Evolutionary conservation across 805 yeast species (phyloP).

Genomic region (Kockiozyma suomiensis): DNA sequence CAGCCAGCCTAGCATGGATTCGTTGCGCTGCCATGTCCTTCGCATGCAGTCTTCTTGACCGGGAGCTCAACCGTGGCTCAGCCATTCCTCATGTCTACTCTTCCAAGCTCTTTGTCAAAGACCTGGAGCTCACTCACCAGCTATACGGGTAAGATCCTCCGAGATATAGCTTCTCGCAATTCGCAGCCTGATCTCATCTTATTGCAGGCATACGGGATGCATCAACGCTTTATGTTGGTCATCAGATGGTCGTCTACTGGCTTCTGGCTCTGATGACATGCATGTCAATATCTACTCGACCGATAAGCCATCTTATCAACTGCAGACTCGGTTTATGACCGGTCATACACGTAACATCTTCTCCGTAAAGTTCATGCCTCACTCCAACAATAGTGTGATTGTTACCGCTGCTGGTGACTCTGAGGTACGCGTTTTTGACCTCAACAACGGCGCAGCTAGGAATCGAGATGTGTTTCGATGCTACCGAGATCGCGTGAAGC

Average conservation of each 20-base stretch:
- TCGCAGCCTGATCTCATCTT: background rate
- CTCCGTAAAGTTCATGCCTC: constrained; percentile 32
- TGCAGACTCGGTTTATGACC: constrained; percentile 25
- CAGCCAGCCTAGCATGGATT: background rate
- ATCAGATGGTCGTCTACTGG: constrained; percentile 27
- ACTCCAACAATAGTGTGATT: constrained; percentile 19
- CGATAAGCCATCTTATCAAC: constrained; percentile 19
- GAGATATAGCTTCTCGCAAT: background rate
- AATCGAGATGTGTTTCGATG: constrained; percentile 8
- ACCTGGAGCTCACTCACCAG: constrained; percentile 31
- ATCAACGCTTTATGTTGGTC: constrained; percentile 34
- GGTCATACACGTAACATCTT: constrained; percentile 34
- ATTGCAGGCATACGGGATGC: constrained; percentile 29
- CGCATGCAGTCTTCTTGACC: background rate
- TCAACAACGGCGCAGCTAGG: constrained; percentile 20
- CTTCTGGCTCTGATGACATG: constrained; percentile 35
- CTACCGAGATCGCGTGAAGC: constrained; percentile 28
- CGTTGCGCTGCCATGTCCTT: background rate
- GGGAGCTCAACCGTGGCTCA: constrained; percentile 3
- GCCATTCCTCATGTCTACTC: constrained; percentile 16
- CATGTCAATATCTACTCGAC: constrained; percentile 31
- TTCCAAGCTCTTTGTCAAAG: constrained; percentile 14
- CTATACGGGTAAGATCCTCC: constrained; percentile 20
- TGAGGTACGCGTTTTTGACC: constrained; percentile 30
- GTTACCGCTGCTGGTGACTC: constrained; percentile 32